Base-by-base conservation (phyloP, 805 yeast genomes). In the Cyberlindnera maclurae region DNA sequence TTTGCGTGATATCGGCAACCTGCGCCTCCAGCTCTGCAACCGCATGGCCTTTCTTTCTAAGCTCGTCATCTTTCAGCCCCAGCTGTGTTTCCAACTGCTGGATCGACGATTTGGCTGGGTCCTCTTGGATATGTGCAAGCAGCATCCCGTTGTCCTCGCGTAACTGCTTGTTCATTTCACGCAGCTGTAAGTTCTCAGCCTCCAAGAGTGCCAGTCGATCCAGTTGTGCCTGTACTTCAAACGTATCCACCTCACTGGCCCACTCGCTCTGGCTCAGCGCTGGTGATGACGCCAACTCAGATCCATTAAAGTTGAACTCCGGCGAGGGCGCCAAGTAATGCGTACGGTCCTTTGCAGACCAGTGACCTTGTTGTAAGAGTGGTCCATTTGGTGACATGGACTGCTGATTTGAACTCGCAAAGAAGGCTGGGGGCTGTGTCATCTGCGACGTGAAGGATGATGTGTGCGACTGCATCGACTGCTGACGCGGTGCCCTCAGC, bases 251-350 rank as follows among this genome's bases (percentile, higher is more conserved):
- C 10, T 33, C 31, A n/a, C 27, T 26, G 4, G 17, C 40, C 49
- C 49, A 46, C 12, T 38, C 46, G 26, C 38, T 34, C 13, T 34
- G 34, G n/a, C 39, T 38, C 29, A 46, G 13, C 3, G 40, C 40
- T 15, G 54, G 55, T 2, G 55, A 41, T 13, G 35, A 28, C 22
- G 24, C 26, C 31, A n/a, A 12, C 9, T 9, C 12, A 26, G 22
- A 20, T 12, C 27, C 18, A 15, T 29, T 15, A 13, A 13, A 12
- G 11, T 13, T 29, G 31, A 29, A 29, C 5, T 13, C 31, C 10
- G 31, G 13, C 11, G 16, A 29, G 10, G 31, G 13, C 10, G 9
- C 17, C 16, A 17, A 29, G 15, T 13, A n/a, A n/a, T 17, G 17
- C 13, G 31, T 29, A 12, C 5, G 17, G 5, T 15, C 15, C 20